Percentiles rank a stretch among this genome's conserved stretches.
Conservation (phyloP, 2,329 filamentous ascomycete species). For the Penicillium occitanis region DNA sequence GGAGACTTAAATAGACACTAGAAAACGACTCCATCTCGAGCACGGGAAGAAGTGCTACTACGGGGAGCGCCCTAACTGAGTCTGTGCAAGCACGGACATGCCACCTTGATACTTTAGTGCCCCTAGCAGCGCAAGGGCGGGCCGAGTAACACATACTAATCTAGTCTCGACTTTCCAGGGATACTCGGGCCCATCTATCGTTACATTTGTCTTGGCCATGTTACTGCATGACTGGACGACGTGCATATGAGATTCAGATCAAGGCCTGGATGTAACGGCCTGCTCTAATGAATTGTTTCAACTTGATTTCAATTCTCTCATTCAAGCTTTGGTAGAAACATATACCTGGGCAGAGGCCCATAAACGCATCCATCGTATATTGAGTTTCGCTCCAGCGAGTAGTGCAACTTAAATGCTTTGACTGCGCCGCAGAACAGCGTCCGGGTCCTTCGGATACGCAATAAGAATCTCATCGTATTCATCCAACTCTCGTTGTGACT, state of each 20-base stretch:
- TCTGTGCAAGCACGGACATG: neutral
- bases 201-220: neutral
- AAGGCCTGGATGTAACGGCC: neutral
- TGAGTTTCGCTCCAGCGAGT: neutral
- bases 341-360: neutral
- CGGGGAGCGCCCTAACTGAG: neutral
- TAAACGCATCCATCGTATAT: neutral
- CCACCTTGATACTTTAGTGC: neutral
- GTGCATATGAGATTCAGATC: neutral
- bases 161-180: neutral
- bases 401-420: neutral
- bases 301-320: neutral
- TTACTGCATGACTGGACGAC: neutral
- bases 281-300: neutral
- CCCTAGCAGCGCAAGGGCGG: slow-evolving; percentile 1
- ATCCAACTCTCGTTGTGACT: neutral
- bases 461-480: too few species aligned
- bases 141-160: neutral
- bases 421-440: neutral
- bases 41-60: neutral
- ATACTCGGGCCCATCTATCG: neutral
- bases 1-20: neutral
- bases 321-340: neutral
- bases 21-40: neutral
- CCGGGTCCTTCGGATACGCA: neutral